Conservation (phyloP, 1,284 basidiomycete species). For the Moesziomyces sp. region DNA sequence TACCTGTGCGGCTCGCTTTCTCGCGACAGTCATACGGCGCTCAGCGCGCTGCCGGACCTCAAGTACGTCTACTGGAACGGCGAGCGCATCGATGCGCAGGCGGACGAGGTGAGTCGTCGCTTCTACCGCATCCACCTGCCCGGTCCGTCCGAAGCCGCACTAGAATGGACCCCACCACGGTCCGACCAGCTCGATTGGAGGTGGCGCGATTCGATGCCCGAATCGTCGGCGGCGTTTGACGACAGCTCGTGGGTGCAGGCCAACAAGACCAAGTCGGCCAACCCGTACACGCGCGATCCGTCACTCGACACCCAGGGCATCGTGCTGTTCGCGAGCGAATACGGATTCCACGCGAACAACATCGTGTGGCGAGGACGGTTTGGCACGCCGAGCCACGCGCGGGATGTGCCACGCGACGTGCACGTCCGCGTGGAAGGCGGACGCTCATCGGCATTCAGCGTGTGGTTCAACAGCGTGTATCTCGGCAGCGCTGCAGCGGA, state of each 20-base stretch:
- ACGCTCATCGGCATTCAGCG: constrained; percentile 78
- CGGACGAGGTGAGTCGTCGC: too few species aligned
- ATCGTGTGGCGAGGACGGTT: constrained; percentile 85
- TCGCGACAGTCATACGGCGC: not conserved
- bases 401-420: constrained; percentile 70
- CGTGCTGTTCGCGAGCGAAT: constrained; percentile 72
- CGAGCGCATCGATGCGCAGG: constrained; percentile 2
- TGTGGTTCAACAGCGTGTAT: constrained; percentile 82
- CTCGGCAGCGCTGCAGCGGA: constrained; percentile 72
- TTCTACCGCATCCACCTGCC: too few species aligned
- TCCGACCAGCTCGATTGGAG: constrained; percentile 72
- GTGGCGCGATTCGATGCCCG: constrained; percentile 78
- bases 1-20: constrained; percentile 21
- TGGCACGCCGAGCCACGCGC: constrained; percentile 64
- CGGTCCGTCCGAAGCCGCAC: constrained; percentile 11
- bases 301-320: constrained; percentile 74
- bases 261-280: constrained; percentile 77
- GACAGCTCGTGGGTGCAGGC: constrained; percentile 73
- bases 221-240: constrained; percentile 70
- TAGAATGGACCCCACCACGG: constrained; percentile 20
- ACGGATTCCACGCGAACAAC: constrained; percentile 74
- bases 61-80: constrained; percentile 36
- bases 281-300: constrained; percentile 72
- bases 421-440: constrained; percentile 82
- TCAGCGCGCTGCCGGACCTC: constrained; percentile 22